phyloP scores from a whole-genome alignment of 1,284 basidiomycete species.

The Boletus coffeatus region DNA sequence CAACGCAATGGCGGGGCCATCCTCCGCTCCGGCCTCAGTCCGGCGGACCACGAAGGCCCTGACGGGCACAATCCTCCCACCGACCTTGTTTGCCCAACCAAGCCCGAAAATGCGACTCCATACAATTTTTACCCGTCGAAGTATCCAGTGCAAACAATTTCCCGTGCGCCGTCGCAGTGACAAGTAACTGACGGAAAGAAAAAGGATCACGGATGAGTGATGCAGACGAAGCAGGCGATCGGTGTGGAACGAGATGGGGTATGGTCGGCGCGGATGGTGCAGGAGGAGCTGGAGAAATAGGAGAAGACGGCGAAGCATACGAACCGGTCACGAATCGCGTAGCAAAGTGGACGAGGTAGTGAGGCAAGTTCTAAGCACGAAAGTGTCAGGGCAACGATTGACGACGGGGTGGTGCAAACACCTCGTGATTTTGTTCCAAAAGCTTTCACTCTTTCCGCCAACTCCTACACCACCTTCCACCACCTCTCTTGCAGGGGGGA shows the following conservation, averaged over 20 bases:
- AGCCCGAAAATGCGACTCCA: slow-evolving; percentile 73
- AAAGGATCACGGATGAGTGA: slow-evolving; percentile 69
- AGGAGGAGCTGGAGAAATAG: slow-evolving; percentile 31
- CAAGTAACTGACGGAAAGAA: slow-evolving; percentile 83
- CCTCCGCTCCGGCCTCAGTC: slow-evolving; percentile 2
- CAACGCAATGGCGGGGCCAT: slow-evolving; percentile 46
- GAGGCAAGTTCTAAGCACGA: slow-evolving; percentile 57
- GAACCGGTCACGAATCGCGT: slow-evolving; percentile 72
- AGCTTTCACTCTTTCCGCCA: slow-evolving; percentile 37
- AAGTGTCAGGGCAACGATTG: background rate
- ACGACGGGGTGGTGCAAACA: background rate
- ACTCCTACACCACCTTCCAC: slow-evolving; percentile 5
- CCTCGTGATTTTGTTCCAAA: slow-evolving; percentile 49
- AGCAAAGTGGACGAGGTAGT: slow-evolving; percentile 62
- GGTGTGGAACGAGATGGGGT: slow-evolving; percentile 25
- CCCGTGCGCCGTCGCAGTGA: slow-evolving; percentile 67
- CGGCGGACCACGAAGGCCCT: slow-evolving; percentile 38
- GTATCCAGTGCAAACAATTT: slow-evolving; percentile 85
- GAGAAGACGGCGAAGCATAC: slow-evolving; percentile 37
- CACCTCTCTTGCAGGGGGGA: slow-evolving; percentile 51
- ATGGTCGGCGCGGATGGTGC: slow-evolving; percentile 24
- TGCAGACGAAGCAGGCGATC: slow-evolving; percentile 28
- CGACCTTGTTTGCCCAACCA: slow-evolving; percentile 55
- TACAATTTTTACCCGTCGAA: slow-evolving; percentile 61
- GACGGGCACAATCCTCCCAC: slow-evolving; percentile 47